A percentile compares a stretch with the other conserved stretches of the same genome.
phyloP scores from a whole-genome alignment of 805 yeast species.

The Candida easanensis region DNA sequence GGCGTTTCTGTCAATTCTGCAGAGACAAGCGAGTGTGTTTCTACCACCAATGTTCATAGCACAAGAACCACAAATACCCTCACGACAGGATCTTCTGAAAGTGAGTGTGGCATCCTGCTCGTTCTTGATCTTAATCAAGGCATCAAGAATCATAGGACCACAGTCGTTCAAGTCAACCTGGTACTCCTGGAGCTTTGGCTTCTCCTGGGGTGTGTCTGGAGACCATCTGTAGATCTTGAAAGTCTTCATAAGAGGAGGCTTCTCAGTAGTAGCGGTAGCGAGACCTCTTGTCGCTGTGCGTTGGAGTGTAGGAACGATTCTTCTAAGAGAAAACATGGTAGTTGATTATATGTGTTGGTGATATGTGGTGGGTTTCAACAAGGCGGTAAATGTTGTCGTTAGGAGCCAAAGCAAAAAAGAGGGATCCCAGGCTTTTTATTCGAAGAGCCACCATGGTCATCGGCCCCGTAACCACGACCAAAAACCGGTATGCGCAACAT shows the following conservation, averaged over 20 bases:
- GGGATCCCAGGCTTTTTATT: not conserved
- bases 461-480: conserved; percentile 20
- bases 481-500: conserved; percentile 11
- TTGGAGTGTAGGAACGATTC: not conserved
- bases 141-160: conserved; percentile 98
- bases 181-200: conserved; percentile 83
- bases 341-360: not conserved
- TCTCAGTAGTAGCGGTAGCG: conserved; percentile 51
- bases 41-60: conserved; percentile 99
- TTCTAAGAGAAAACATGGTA: conserved; percentile 8
- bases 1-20: conserved; percentile 83
- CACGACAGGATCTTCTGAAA: conserved; percentile 97
- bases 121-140: conserved; percentile 88
- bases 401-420: not conserved
- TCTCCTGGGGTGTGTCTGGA: conserved; percentile 91
- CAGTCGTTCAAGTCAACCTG: conserved; percentile 83
- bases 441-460: conserved; percentile 9
- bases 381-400: no score
- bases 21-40: conserved; percentile 94
- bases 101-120: conserved; percentile 96
- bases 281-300: conserved; percentile 20
- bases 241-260: conserved; percentile 63
- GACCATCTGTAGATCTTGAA: conserved; percentile 97
- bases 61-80: conserved; percentile 99
- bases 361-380: not conserved